Base-by-base conservation (phyloP, 306 rosid genomes). In the Cicer arietinum region DNA sequence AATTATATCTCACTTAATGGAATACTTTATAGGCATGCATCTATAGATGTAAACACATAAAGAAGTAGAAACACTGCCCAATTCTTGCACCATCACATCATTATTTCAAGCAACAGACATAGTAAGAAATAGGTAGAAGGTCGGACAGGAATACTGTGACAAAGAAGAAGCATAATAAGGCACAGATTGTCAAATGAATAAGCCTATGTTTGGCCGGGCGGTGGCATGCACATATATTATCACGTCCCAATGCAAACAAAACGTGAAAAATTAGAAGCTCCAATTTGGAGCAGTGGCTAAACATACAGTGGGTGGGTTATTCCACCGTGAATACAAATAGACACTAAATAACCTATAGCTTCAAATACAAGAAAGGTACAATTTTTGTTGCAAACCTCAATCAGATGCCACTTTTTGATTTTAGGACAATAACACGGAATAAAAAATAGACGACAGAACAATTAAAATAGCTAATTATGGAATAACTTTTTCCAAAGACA, bases 21-120 rank as follows among this genome's bases (percentile, higher is more conserved):
- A 81, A 75, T 67, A 44, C 13, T 66, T 57, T 69, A 59, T 50
- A 71, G 7, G 43, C 47, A 59, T 17, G 58, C 63, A 44, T n/a
- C 39, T 51, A 77, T 57, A 62, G 42, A 62, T 5, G 10, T 52
- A 75, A 16, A 59, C 44, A 69, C 17, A 45, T 25, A 25, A 71
- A 37, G 51, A 56, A 45, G 66, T 69, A 52, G 44, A 53, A 56
- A 72, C 35, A 48, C 44, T 37, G 61, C 10, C 39, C 51, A 76
- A 71, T 37, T 50, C 57, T 50, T 76, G 61, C 62, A 50, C 45
- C 50, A 67, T 44, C 67, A 22, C 22, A 50, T 18, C 54, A 64
- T 51, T 63, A 60, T 22, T 51, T 16, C 67, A 75, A 58, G 63
- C 75, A 62, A 40, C 9, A 25, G 37, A 56, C 62, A 20, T 11